These are phyloP conservation scores for Boletus rubroflammeus DNA, from an alignment of 768 basidiomycete species.

Conservation along the genomic window DNA sequence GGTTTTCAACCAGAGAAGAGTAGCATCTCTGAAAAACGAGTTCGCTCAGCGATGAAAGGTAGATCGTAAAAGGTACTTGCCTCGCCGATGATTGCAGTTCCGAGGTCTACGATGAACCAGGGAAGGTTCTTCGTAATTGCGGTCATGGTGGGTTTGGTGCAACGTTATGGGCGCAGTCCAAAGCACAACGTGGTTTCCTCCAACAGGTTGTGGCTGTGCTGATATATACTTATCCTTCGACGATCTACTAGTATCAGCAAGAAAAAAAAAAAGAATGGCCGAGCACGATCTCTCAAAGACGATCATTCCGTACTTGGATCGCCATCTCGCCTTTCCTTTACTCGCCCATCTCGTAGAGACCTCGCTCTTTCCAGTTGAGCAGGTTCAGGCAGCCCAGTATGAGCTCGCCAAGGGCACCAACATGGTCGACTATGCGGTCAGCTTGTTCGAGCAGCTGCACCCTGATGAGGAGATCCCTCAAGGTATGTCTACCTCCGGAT, in stretches of 20 bases:
- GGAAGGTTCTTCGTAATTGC: slow-evolving; percentile 82
- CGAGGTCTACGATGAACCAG: slow-evolving; percentile 77
- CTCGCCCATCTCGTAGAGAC: slow-evolving; percentile 82
- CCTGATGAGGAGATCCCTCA: slow-evolving; percentile 65
- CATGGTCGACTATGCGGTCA: slow-evolving; percentile 93
- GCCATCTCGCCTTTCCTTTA: slow-evolving; percentile 91
- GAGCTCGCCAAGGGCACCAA: slow-evolving; percentile 96
- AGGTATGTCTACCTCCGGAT: slow-evolving; percentile 43
- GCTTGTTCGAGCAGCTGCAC: slow-evolving; percentile 74
- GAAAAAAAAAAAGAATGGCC: slow-evolving; percentile 50
- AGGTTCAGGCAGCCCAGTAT: slow-evolving; percentile 91
- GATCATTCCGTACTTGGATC: slow-evolving; percentile 88
- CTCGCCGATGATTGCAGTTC: slow-evolving; percentile 77
- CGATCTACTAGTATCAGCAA: slow-evolving; percentile 1
- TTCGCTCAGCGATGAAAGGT: neutral
- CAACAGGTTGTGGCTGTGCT: slow-evolving; percentile 22
- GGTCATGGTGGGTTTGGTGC: slow-evolving; percentile 49
- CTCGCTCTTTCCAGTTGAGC: slow-evolving; percentile 69
- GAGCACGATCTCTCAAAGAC: slow-evolving; percentile 90
- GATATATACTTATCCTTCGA: neutral
- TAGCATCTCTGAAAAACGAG: slow-evolving; percentile 77
- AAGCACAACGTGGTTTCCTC: slow-evolving; percentile 2
- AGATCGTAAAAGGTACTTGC: slow-evolving; percentile 35
- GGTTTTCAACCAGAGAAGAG: slow-evolving; percentile 80
- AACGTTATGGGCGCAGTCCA: neutral